Base-by-base conservation (phyloP, 768 basidiomycete genomes). In the Phallus indusiatus region DNA sequence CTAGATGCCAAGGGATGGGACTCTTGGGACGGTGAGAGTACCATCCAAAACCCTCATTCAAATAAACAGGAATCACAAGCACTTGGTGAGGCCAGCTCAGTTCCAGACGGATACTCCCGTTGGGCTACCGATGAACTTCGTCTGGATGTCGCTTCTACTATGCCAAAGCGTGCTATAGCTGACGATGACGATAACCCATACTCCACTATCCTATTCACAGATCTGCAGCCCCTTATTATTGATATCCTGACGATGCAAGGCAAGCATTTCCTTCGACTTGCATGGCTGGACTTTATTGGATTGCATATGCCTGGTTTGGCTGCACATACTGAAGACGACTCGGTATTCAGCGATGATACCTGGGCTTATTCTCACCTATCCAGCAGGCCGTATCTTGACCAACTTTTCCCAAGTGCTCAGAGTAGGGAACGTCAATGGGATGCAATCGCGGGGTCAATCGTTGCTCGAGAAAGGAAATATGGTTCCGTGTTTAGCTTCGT, bases 221-320 rank as follows among this genome's bases (percentile, higher is more conserved):
- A 93, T 65, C 77, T 93, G 61, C 80, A 81, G 20, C 69, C 79
- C 3, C 69, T 83, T 33, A 69, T 89, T 49, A 62, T 74, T 52
- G 60, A 71, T 8, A 55, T 87, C 49, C 70, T 68, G 14, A 75
- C 78, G 17, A 60, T 64, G 12, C 68, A 65, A 24, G 79, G 81
- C 0, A 82, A 81, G 71, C 64, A 78, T 46, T 74, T 76, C 7
- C 82, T 92, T 63, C 81, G 89, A 4, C 67, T 83, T 48, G 78
- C 81, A 21, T 91, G 85, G 85, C 72, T 93, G 11, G 82, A 83
- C 7, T 73, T 85, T 65, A 69, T 85, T 37, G 88, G 90, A 20
- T 76, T 91, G 28, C 79, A 85, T 64, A 72, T 89, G 28, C 89
- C 90, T 47, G 87, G 86, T 1, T 78, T 90, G 49, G 72, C 74